Percentiles rank a stretch among this genome's conserved stretches.
These are phyloP conservation scores for Prototheca stagnorum DNA, from an alignment of 163 green algal genomes.

Conservation along the genomic window DNA sequence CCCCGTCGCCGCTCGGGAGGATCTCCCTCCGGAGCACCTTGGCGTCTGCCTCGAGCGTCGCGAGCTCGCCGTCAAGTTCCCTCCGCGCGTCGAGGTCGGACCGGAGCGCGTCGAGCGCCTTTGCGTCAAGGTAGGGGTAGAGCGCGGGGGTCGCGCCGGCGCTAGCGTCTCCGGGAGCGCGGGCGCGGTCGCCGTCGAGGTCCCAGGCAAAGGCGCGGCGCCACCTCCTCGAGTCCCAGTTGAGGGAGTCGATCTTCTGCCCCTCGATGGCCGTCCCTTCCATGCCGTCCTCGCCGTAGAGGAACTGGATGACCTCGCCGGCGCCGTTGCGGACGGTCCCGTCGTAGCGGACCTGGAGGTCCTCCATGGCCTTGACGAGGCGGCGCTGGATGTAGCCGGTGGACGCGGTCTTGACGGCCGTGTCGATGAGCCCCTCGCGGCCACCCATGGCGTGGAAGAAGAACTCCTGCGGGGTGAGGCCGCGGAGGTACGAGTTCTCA, in stretches of 20 bases:
- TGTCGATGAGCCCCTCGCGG: conserved; percentile 98
- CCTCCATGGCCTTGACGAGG: conserved; percentile 92
- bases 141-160: too few species aligned
- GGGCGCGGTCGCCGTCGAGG: conserved; percentile 30
- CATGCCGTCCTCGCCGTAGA: conserved; percentile 92
- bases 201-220: conserved; percentile 13
- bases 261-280: conserved; percentile 75
- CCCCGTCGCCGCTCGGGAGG: conserved; percentile 53
- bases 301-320: conserved; percentile 80
- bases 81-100: conserved; percentile 26
- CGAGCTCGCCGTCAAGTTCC: conserved; percentile 40
- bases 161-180: too few species aligned
- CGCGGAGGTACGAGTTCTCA: conserved; percentile 91
- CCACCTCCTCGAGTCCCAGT: conserved; percentile 32
- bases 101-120: conserved; percentile 41
- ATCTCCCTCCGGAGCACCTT: conserved; percentile 49
- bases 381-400: conserved; percentile 94
- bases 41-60: conserved; percentile 37
- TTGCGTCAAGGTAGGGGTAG: conserved; percentile 44
- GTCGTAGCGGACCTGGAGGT: conserved; percentile 78
- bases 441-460: conserved; percentile 99
- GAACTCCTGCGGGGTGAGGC: conserved; percentile 95
- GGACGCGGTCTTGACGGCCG: conserved; percentile 89
- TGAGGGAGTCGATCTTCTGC: conserved; percentile 72
- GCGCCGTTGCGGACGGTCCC: conserved; percentile 82